Percentiles rank a stretch among this genome's conserved stretches.
phyloP scores from a whole-genome alignment of 805 yeast species.

The Yarrowia hollandica region DNA sequence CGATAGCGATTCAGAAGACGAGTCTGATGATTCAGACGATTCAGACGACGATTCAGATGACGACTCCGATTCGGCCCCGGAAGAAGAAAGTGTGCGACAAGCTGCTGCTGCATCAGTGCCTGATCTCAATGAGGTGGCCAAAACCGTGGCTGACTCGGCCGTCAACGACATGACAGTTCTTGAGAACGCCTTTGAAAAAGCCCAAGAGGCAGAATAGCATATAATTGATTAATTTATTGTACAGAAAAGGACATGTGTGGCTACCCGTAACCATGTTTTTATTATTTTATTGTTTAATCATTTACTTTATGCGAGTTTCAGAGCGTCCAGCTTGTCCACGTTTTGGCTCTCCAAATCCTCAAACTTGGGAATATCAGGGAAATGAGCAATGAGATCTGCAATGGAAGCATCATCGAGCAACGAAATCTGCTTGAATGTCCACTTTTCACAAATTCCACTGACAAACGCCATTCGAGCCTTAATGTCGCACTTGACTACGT shows the following conservation, averaged over 20 bases:
- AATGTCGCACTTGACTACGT: slow-evolving; percentile 50
- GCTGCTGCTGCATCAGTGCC: not conserved
- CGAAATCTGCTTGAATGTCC: slow-evolving; percentile 62
- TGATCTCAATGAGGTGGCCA: not conserved
- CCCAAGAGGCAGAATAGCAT: slow-evolving; percentile 4
- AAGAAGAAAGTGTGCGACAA: slow-evolving; percentile 6
- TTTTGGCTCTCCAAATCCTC: not conserved
- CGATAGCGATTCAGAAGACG: slow-evolving; percentile 18
- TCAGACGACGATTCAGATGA: not conserved
- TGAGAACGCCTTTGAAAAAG: slow-evolving; percentile 1
- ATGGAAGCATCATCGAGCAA: slow-evolving; percentile 38
- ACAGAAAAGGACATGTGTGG: too few species aligned
- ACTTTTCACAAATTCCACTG: slow-evolving; percentile 60
- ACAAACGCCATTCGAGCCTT: slow-evolving; percentile 72
- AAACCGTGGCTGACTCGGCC: not conserved
- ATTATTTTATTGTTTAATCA: not conserved
- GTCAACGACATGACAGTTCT: not conserved
- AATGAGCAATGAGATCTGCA: slow-evolving; percentile 44
- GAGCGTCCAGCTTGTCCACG: not conserved
- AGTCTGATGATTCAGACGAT: not conserved
- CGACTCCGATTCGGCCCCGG: slow-evolving; percentile 18
- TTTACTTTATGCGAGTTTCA: not conserved
- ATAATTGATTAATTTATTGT: not conserved
- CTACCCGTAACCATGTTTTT: too few species aligned
- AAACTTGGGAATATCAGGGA: slow-evolving; percentile 32